Evolutionary conservation across 352 stramenopile species (phyloP), one percentile per base, ranked within the genome.

Genomic region (Pythium aquatile): DNA sequence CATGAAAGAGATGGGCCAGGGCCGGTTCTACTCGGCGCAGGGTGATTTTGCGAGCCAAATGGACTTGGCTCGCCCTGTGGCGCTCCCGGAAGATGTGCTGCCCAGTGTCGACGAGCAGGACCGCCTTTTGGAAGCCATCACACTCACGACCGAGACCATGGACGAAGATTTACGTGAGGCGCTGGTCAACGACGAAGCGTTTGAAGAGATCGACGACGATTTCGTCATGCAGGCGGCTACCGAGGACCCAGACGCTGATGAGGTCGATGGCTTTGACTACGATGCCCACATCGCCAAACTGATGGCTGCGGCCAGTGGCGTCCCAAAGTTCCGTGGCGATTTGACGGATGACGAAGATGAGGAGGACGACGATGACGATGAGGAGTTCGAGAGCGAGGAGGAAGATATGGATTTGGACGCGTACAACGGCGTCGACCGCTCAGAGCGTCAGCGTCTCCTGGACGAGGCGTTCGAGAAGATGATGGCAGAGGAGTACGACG

Each of bases 271-370:
- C 8, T 98, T 98, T 69, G 92, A 98, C 66, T 98, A 97, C 68
- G 91, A 98, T 51, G 88, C 88, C 20, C 93, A 98, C 65, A 97
- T 98, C 65, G 90, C 88, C 35, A 94, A 91, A 65, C 79, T 98
- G 26, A 97, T 98, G 86, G 88, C 87, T 10, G 82, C 88, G 5
- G 88, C 88, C 1, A 92, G 83, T 30, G 85, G 86, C 52, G 73
- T 93, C 5, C 82, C 82, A 26, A 82, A 90, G 61, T 82, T 72
- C 64, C 73, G 73, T n/a, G 85, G 82, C 9, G 74, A 90, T 33
- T 59, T 94, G 16, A 87, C 76, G 8, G 83, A 92, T 44, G 77
- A 82, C n/a, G 81, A 92, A 52, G 84, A 88, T 14, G 70, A 80
- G 1, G 67, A 78, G 11, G 73, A 79, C 0, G 78, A 78, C 26